These are phyloP conservation scores for Musa schizocarpa DNA, from an alignment of 176 grass and related monocot genomes.

Conservation along the genomic window DNA sequence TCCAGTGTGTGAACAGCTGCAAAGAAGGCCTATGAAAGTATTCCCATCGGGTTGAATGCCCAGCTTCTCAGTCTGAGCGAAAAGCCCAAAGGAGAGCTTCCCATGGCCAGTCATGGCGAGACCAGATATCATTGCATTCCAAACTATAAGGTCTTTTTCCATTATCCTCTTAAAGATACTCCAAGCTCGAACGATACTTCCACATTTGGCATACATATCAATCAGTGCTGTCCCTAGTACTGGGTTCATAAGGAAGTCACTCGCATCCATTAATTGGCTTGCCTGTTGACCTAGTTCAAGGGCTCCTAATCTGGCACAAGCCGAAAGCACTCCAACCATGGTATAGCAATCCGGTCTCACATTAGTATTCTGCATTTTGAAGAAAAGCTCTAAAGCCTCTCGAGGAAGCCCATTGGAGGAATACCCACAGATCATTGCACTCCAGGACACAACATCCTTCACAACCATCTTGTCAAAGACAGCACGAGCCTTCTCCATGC, in stretches of 20 bases:
- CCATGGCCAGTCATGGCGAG: conserved; percentile 48
- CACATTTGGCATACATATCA: conserved; percentile 64
- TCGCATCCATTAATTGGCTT: conserved; percentile 17
- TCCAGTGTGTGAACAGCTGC: conserved; percentile 48
- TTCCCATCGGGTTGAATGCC: conserved; percentile 38
- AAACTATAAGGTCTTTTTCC: conserved; percentile 43
- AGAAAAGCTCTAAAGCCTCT: conserved; percentile 48
- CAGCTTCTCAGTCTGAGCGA: conserved; percentile 39
- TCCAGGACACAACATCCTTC: conserved; percentile 48
- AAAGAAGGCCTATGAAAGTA: conserved; percentile 59
- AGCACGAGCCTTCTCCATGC: conserved; percentile 32
- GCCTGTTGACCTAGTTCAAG: conserved; percentile 35
- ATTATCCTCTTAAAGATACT: conserved; percentile 39
- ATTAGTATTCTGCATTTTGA: conserved; percentile 34
- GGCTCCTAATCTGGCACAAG: conserved; percentile 47
- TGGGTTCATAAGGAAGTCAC: conserved; percentile 44
- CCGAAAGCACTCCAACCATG: conserved; percentile 36
- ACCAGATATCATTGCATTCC: conserved; percentile 61
- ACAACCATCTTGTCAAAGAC: conserved; percentile 44
- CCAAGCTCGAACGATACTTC: conserved; percentile 40
- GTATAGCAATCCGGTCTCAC: conserved; percentile 40
- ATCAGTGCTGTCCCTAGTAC: conserved; percentile 54
- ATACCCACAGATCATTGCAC: conserved; percentile 55
- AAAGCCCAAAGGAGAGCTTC: conserved; percentile 37
- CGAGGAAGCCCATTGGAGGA: conserved; percentile 43